Evolutionary conservation across 805 yeast species (phyloP).

Genomic region (Hemisphaericaspora nanyangensis): DNA sequence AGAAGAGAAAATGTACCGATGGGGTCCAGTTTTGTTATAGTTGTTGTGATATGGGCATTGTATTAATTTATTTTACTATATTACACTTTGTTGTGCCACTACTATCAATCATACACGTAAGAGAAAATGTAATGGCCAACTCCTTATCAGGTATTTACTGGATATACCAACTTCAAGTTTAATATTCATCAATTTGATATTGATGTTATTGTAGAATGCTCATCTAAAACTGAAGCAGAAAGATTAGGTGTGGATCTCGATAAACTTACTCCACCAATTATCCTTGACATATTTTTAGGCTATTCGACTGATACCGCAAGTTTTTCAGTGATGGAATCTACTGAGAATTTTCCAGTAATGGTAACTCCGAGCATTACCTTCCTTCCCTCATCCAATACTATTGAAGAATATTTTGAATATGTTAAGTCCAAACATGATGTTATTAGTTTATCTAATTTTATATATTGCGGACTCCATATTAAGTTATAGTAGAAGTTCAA

Average conservation of each 20-base stretch:
- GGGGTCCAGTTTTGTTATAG: too few relatives aligned
- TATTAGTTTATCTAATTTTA: too few relatives aligned
- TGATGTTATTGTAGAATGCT: not conserved
- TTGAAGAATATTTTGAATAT: not conserved
- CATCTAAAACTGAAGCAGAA: not conserved
- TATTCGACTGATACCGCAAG: not conserved
- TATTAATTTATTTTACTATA: too few relatives aligned
- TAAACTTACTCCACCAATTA: not conserved
- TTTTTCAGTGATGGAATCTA: not conserved
- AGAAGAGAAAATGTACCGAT: too few relatives aligned
- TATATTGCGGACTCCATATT: too few relatives aligned
- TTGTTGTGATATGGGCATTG: too few relatives aligned
- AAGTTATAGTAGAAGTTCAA: too few relatives aligned
- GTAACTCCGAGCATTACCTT: not conserved
- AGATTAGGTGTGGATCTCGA: not conserved
- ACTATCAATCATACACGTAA: not conserved
- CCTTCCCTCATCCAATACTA: not conserved
- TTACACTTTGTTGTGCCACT: not conserved
- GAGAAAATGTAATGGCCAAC: not conserved
- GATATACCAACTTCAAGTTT: not conserved
- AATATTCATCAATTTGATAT: not conserved
- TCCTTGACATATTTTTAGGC: not conserved
- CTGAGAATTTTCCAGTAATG: not conserved
- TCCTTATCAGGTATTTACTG: not conserved
- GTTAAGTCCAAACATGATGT: too few relatives aligned